phyloP scores from a whole-genome alignment of 768 basidiomycete genomes.

The Rhodotorula babjevae region DNA sequence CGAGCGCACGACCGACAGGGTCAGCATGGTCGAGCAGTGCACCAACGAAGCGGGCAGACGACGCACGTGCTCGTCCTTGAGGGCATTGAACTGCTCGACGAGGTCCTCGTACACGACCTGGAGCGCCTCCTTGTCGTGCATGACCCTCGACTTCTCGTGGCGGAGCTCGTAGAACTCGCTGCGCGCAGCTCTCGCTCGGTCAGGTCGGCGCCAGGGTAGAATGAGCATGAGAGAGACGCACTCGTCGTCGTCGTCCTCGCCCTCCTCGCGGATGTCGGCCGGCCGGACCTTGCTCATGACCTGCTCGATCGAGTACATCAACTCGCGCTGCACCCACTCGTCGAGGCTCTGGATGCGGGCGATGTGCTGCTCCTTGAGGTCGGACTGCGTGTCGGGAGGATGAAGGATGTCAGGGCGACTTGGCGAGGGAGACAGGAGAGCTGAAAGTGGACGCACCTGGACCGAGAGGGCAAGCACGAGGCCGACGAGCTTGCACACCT shows the following conservation, averaged over 20 bases:
- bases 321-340: conserved; percentile 74
- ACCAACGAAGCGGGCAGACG: background rate
- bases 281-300: conserved; percentile 71
- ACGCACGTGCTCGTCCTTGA: conserved; percentile 52
- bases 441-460: conserved; percentile 9
- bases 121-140: conserved; percentile 78
- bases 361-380: conserved; percentile 80
- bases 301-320: conserved; percentile 95
- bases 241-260: conserved; percentile 70
- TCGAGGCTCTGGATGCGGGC: conserved; percentile 78
- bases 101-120: conserved; percentile 74
- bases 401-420: conserved; percentile 56
- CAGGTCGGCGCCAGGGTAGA: background rate
- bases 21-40: background rate
- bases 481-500: conserved; percentile 23
- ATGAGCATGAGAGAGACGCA: conserved; percentile 49
- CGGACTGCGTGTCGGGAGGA: conserved; percentile 56
- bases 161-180: conserved; percentile 85
- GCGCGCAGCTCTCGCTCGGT: conserved; percentile 54
- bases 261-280: conserved; percentile 49
- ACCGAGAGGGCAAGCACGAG: conserved; percentile 30
- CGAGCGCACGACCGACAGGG: background rate
- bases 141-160: conserved; percentile 68
- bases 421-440: conserved; percentile 44
- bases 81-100: conserved; percentile 65